Base-by-base conservation (phyloP, 2,329 filamentous ascomycete species). In the Aureobasidium namibiae region DNA sequence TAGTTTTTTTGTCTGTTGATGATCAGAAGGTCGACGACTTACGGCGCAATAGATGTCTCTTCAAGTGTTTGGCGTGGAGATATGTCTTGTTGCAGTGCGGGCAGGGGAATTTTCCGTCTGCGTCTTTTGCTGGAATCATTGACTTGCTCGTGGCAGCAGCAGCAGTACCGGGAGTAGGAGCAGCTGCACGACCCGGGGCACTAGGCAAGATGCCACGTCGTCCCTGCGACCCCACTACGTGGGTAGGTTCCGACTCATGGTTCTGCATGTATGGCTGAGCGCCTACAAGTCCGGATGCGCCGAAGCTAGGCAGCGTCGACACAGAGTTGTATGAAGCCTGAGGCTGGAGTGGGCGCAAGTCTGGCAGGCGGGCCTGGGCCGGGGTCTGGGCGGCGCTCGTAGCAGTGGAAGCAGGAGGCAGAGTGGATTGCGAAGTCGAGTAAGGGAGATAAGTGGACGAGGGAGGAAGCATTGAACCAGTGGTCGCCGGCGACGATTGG, bases 41-140 rank as follows among this genome's bases (percentile, higher is more conserved):
- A 96, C 92, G 94, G 81, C 94, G 83, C 67, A 97, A 79, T 61
- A 97, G 82, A 81, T 97, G 94, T 69, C 94, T 88, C 82, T 97
- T 97, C 67, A 97, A 76, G 76, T 97, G 94, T 80, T 99, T 97
- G 48, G 92, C 89, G 73, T 97, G 94, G 60, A 97, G 81, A 72
- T 99, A 99, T 7, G 92, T 96, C 80, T 97, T 97, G 68, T 90
- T 96, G 78, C 94, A 99, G 74, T 97, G 92, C 68, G 91, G 91
- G 76, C 94, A 99, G 61, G 94, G 92, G 71, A 95, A 99, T 78
- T 97, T 97, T 70, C 94, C 94, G 72, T 97, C 92, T 9, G 91
- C 90, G 74, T 97, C 92, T 79, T 97, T 96, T 67, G 90, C 88
- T 16, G 92, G 91, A 63, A 95, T 94, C 63, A 89, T 84, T 62